Base-by-base conservation (phyloP, 2,329 filamentous ascomycete species). In the Calonectria montana region DNA sequence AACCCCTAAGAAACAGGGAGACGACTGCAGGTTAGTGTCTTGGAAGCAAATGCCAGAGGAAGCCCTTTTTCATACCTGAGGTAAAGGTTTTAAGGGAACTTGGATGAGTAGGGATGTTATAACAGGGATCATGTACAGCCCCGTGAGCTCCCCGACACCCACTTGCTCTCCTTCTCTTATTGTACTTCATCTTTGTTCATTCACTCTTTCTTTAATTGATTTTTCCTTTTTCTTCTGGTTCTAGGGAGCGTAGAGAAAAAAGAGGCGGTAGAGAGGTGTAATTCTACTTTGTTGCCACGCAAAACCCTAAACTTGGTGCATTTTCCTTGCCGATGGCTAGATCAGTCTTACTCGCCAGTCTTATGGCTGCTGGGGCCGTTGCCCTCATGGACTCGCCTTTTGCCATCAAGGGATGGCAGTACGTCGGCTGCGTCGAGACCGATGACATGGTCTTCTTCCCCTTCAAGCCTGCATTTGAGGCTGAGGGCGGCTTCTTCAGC, bases 381-480 rank as follows among this genome's bases (percentile, higher is more conserved):
- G 78, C 79, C n/a, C 31, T 35, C 3, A 35, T 35, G 10, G 74
- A 77, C 43, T 48, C 73, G 13, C 66, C 71, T 13, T 67, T 72
- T 45, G 69, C 77, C 55, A 27, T 70, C 63, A 10, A 67, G 23
- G 69, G 72, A 15, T 79, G 75, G 69, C 64, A 77, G 50, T 81
- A 80, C 69, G 63, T 81, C 66, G 81, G 80, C 69, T 83, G 81
- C 76, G 76, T 79, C 57, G 48, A 77, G 35, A 73, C 73, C 63
- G 47, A 72, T 4, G 66, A 72, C 5, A n/a, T n/a, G 2, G 31
- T 68, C 13, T 39, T 59, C 15, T 82, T 81, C 48, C 63, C 75
- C 27, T 35, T 71, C 45, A 39, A 50, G 23, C 63, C 70, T 39
- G 37, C 73, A 13, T 66, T 81, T 25, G 10, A 63, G n/a, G 7